Base-by-base conservation (phyloP, 208 protist genomes). In the Trypanosoma cruzi region DNA sequence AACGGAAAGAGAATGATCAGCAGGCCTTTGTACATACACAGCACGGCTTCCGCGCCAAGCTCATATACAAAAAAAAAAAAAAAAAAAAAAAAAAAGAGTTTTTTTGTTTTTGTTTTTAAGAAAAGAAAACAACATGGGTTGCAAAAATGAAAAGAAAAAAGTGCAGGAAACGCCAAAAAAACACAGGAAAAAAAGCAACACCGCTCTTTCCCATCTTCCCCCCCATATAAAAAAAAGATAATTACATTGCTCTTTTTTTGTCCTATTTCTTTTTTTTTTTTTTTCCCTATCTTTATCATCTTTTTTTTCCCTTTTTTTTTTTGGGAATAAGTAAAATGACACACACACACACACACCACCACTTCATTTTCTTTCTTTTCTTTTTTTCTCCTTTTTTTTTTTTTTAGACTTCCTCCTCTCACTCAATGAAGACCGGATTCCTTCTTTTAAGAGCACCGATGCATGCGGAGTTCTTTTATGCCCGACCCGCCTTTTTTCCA, bases 241-340 rank as follows among this genome's bases (percentile, higher is more conserved):
- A n/a, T n/a, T n/a, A n/a, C n/a, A n/a, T 34, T 31, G 14, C n/a
- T 65, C n/a, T 63, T 48, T 63, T 63, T 32, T 40, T 59, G 18
- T n/a, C 16, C 4, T 8, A 5, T 28, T 40, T 28, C 4, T 24
- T 40, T 59, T 32, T 59, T 37, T 59, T 32, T 24, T 32, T 28
- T 36, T 8, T 59, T 59, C 24, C 28, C 4, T 14, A 10, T 20
- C 4, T 29, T 37, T n/a, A n/a, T n/a, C n/a, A n/a, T n/a, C n/a
- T n/a, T n/a, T n/a, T n/a, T n/a, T n/a, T n/a, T n/a, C n/a, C n/a
- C n/a, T n/a, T n/a, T n/a, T n/a, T n/a, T n/a, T n/a, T n/a, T n/a
- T n/a, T n/a, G n/a, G n/a, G n/a, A 40, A 40, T 13, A 40, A 16
- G 18, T 20, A 44, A 68, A 71, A 58, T 66, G 40, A 44, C 40